Conservation (phyloP, 2,329 filamentous ascomycete genomes). For the Zalaria sp. region DNA sequence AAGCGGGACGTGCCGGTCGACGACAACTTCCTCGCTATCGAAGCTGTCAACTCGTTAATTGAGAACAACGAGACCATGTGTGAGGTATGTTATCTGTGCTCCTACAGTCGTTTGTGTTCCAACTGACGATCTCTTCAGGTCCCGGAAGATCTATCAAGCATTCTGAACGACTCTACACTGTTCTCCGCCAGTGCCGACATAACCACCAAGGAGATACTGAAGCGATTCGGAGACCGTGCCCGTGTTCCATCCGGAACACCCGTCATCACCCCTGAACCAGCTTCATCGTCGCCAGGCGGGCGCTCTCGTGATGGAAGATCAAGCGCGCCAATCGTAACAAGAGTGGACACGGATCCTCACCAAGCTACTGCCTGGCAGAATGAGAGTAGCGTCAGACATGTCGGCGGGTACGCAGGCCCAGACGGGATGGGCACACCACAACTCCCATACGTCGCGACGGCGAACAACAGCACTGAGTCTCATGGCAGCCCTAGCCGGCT, state of each 20-base stretch:
- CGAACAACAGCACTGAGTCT: constrained; percentile 14
- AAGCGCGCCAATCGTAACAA: constrained; percentile 42
- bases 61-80: constrained; percentile 93
- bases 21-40: constrained; percentile 85
- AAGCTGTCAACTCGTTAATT: constrained; percentile 83
- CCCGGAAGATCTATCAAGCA: constrained; percentile 76
- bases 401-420: constrained; percentile 25
- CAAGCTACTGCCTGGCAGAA: constrained; percentile 58
- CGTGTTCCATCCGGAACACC: constrained; percentile 28
- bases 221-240: constrained; percentile 74
- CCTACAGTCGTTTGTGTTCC: neutral
- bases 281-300: constrained; percentile 9
- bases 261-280: constrained; percentile 19
- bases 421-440: constrained; percentile 9
- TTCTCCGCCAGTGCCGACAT: constrained; percentile 75
- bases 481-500: constrained; percentile 16
- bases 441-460: constrained; percentile 14
- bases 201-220: constrained; percentile 93
- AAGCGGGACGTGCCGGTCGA: constrained; percentile 47
- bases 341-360: constrained; percentile 78
- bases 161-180: constrained; percentile 69
- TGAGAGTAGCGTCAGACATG: constrained; percentile 69
- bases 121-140: constrained; percentile 46
- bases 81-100: constrained; percentile 51
- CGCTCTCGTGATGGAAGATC: constrained; percentile 20